phyloP scores from a whole-genome alignment of 192 early-diverging fungal species.

The Podila clonocystis region DNA sequence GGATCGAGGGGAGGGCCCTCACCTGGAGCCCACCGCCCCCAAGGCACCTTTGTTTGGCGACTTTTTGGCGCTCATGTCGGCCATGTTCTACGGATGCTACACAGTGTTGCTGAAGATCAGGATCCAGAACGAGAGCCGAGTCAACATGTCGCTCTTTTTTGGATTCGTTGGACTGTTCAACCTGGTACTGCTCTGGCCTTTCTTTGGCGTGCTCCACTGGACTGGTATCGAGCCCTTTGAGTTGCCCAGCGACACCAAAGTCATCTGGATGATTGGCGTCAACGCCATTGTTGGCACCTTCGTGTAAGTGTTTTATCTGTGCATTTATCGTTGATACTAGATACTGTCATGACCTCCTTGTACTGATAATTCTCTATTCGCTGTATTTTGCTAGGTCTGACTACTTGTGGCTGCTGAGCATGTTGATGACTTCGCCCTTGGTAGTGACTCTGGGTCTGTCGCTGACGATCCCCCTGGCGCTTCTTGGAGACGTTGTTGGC shows the following conservation, averaged over 20 bases:
- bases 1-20: conserved; percentile 41
- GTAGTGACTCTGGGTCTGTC: conserved; percentile 82
- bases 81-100: conserved; percentile 83
- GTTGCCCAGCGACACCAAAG: conserved; percentile 59
- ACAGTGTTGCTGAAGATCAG: conserved; percentile 77
- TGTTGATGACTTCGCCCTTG: conserved; percentile 84
- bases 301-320: conserved; percentile 54
- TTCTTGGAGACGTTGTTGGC: conserved; percentile 72
- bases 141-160: conserved; percentile 82
- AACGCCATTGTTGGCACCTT: conserved; percentile 86
- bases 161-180: conserved; percentile 82
- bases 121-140: conserved; percentile 72
- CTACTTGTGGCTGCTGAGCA: conserved; percentile 81
- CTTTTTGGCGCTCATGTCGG: conserved; percentile 73
- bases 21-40: conserved; percentile 9
- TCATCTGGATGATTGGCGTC: conserved; percentile 72
- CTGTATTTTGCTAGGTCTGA: conserved; percentile 63
- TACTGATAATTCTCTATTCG: background rate
- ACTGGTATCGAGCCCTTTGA: conserved; percentile 70
- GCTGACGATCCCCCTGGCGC: conserved; percentile 65
- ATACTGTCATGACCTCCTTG: background rate
- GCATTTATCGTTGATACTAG: background rate
- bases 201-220: conserved; percentile 67
- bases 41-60: conserved; percentile 70
- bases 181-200: conserved; percentile 72